These are phyloP conservation scores for Zygosaccharomyces kombuchaensis DNA, from an alignment of 805 yeast genomes.

Conservation along the genomic window DNA sequence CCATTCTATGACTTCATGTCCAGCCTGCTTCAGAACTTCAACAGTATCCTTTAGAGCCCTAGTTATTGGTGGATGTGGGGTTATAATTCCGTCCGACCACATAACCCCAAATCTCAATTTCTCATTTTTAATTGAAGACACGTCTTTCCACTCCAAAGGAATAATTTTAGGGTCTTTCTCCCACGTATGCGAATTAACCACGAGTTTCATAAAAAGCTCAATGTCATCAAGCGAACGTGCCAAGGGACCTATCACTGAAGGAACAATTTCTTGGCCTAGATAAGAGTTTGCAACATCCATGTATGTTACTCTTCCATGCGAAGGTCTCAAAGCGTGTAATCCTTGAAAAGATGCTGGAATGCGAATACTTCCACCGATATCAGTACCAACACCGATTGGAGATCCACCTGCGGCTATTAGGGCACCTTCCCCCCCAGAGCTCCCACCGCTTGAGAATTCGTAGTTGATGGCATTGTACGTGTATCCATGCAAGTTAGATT, in stretches of 20 bases:
- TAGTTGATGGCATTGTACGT: constrained; percentile 48
- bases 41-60: constrained; percentile 40
- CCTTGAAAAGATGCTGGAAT: constrained; percentile 57
- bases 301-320: constrained; percentile 7
- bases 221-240: constrained; percentile 56
- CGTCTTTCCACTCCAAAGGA: constrained; percentile 49
- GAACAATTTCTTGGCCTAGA: constrained; percentile 37
- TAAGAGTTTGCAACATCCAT: constrained; percentile 8
- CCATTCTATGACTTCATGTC: constrained; percentile 43
- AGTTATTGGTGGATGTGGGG: constrained; percentile 54
- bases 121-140: constrained; percentile 18
- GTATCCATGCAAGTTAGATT: constrained; percentile 48
- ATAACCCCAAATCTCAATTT: constrained; percentile 46
- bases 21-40: constrained; percentile 31
- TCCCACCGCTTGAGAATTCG: constrained; percentile 50
- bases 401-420: constrained; percentile 47
- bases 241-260: constrained; percentile 58
- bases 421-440: constrained; percentile 60
- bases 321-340: constrained; percentile 32
- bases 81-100: constrained; percentile 41
- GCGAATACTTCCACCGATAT: constrained; percentile 57
- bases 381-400: constrained; percentile 54
- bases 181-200: constrained; percentile 45
- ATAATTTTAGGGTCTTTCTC: constrained; percentile 44
- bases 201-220: constrained; percentile 44